Evolutionary conservation across 306 rosid genomes (phyloP).

Genomic region (Castanea mollissima): DNA sequence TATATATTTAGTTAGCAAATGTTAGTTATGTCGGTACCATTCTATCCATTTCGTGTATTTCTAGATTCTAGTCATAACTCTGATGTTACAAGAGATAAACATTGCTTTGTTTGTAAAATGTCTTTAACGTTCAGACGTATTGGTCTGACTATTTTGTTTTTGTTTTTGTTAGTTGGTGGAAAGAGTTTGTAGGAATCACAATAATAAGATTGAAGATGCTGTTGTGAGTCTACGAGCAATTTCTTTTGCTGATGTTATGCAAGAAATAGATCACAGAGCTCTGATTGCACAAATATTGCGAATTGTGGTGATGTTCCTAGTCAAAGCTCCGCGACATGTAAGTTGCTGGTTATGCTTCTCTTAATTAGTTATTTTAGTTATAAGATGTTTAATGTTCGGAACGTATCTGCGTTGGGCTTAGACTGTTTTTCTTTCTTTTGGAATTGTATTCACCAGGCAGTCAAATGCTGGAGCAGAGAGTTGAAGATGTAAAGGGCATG

Average conservation of each 20-base stretch:
- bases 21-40: background rate
- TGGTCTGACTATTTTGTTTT: background rate
- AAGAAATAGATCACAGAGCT: constrained; percentile 13
- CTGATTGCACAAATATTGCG: constrained; percentile 2
- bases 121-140: background rate
- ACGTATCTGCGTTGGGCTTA: background rate
- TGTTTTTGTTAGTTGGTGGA: constrained; percentile 22
- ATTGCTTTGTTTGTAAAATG: background rate
- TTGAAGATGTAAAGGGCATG: constrained; percentile 13
- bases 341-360: constrained; percentile 4
- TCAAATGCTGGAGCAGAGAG: constrained; percentile 20
- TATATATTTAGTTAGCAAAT: background rate
- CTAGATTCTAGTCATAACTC: no score
- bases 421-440: background rate
- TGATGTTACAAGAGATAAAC: background rate
- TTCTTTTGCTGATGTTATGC: constrained; percentile 13
- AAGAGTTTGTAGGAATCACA: constrained; percentile 25
- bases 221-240: constrained; percentile 21
- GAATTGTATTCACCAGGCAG: constrained; percentile 25
- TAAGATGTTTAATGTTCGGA: background rate
- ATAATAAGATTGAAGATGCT: constrained; percentile 28
- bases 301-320: constrained; percentile 10
- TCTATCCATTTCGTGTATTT: background rate
- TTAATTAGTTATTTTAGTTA: background rate
- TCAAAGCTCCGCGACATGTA: constrained; percentile 27